These are phyloP conservation scores for Aspergillus floridensis DNA, from an alignment of 2,329 filamentous ascomycete species.

Conservation along the genomic window DNA sequence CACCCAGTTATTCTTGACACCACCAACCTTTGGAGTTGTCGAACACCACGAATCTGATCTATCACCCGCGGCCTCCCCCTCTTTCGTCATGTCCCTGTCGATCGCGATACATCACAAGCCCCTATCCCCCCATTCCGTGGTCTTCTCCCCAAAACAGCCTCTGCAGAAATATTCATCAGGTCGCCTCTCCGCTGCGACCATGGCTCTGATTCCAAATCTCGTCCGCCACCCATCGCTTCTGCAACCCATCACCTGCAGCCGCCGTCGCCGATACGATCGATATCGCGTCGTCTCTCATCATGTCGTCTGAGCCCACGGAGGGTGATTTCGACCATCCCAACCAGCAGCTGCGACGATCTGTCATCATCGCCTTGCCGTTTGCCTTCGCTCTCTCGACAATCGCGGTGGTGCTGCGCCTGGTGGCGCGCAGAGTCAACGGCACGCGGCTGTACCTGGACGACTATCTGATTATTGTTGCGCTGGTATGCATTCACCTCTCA, in stretches of 20 bases:
- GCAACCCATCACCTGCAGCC: background rate
- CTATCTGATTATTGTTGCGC: slow-evolving; percentile 29
- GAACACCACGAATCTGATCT: background rate
- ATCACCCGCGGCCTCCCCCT: background rate
- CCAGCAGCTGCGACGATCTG: slow-evolving; percentile 18
- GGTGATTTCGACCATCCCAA: slow-evolving; percentile 30
- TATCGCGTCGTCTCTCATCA: slow-evolving; percentile 21
- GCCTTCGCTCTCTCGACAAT: slow-evolving; percentile 26
- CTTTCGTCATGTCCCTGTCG: background rate
- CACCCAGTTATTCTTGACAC: too few relatives aligned
- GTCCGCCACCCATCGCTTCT: background rate
- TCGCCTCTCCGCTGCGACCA: slow-evolving; percentile 7
- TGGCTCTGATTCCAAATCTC: background rate
- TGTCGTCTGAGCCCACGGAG: slow-evolving; percentile 7
- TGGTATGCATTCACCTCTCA: slow-evolving; percentile 15
- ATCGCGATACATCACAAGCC: background rate
- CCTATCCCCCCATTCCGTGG: background rate
- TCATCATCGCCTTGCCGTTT: slow-evolving; percentile 27
- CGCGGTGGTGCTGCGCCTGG: slow-evolving; percentile 26
- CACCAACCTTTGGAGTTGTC: too few relatives aligned
- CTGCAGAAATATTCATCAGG: slow-evolving; percentile 8
- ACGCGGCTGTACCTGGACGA: slow-evolving; percentile 29
- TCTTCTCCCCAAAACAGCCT: background rate
- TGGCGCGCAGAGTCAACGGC: slow-evolving; percentile 26
- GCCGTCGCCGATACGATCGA: slow-evolving; percentile 7